These are phyloP conservation scores for Hymenoscyphus salicellus DNA, from an alignment of 2,329 filamentous ascomycete genomes.

Conservation along the genomic window DNA sequence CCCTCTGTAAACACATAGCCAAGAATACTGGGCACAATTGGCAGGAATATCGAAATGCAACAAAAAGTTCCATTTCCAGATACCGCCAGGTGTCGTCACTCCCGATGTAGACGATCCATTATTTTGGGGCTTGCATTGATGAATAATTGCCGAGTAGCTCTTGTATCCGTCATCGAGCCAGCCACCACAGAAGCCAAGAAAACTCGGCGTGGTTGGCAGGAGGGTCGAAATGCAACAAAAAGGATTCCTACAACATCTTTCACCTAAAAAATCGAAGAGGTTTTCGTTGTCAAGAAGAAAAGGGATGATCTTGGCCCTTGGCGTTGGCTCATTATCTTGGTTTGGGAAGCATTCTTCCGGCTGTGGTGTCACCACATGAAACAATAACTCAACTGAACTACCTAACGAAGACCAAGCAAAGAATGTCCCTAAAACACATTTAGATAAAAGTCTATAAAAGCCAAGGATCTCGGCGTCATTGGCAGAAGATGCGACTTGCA, in stretches of 20 bases:
- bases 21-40: not conserved
- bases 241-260: not conserved
- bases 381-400: not conserved
- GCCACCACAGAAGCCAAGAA: not conserved
- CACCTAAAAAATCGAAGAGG: not conserved
- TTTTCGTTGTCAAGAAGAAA: not conserved
- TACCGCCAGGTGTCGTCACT: not conserved
- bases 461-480: not conserved
- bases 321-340: not conserved
- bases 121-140: not conserved
- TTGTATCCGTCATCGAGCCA: not conserved
- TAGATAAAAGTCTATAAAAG: not conserved
- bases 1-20: not conserved
- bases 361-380: slow-evolving; percentile 1
- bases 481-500: not conserved
- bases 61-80: not conserved
- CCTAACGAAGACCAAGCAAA: not conserved
- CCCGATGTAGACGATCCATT: not conserved
- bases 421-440: not conserved
- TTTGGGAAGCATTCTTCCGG: not conserved
- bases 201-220: not conserved
- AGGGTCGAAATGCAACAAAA: not conserved
- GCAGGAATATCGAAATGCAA: not conserved
- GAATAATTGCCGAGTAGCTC: not conserved
- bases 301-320: not conserved